Conservation (phyloP, 768 basidiomycete species). For the Collybia mongolica region DNA sequence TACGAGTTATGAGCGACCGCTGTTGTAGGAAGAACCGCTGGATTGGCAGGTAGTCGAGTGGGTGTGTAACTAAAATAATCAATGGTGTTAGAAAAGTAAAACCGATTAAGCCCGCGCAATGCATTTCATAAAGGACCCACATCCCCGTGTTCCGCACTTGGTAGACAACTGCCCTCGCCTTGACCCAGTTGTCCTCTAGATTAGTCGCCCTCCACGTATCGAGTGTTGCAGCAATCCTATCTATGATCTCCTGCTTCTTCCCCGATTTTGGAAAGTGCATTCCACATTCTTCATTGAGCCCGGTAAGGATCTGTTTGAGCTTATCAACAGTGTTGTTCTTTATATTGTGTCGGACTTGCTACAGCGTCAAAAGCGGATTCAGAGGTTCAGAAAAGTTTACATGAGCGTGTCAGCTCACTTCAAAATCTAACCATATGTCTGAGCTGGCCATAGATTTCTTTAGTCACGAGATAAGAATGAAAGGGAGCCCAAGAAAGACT, state of each 20-base stretch:
- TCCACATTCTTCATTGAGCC: constrained; percentile 77
- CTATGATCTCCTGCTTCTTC: constrained; percentile 86
- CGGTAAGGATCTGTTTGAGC: constrained; percentile 78
- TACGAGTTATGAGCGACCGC: constrained; percentile 15
- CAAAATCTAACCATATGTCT: constrained; percentile 72
- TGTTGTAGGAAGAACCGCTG: constrained; percentile 16
- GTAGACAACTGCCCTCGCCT: constrained; percentile 62
- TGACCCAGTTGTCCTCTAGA: constrained; percentile 64
- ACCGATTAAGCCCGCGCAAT: neutral
- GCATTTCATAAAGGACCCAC: constrained; percentile 44
- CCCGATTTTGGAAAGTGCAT: constrained; percentile 71
- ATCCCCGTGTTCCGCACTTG: constrained; percentile 65
- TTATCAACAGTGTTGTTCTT: constrained; percentile 81
- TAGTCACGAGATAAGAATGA: constrained; percentile 1
- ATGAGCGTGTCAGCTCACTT: constrained; percentile 41
- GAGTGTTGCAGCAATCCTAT: constrained; percentile 61
- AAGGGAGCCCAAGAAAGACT: neutral
- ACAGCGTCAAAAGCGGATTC: constrained; percentile 14
- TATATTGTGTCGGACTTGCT: constrained; percentile 71
- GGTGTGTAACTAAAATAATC: constrained; percentile 15
- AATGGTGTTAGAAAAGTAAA: constrained; percentile 3
- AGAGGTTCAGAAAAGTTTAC: constrained; percentile 13
- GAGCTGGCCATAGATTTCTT: constrained; percentile 52
- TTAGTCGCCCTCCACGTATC: constrained; percentile 59
- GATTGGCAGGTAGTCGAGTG: constrained; percentile 13